Base-by-base conservation (phyloP, 164 flowering plant genomes). In the Vitis labrusca region DNA sequence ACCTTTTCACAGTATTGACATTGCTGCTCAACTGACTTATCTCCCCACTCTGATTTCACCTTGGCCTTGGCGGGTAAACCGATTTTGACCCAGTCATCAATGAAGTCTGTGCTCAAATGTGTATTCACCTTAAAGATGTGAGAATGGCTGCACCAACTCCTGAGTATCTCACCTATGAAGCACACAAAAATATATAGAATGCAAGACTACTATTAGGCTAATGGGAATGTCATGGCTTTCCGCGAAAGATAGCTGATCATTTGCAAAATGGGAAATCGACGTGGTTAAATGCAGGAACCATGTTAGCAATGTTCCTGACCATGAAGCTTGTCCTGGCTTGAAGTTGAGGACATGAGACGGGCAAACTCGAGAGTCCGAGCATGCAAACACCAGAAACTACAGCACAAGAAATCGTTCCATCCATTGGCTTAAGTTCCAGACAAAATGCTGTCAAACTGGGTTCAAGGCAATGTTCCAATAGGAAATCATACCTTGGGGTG, bases 71-170 rank as follows among this genome's bases (percentile, higher is more conserved):
- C 83, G 2, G 71, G 61, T 52, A 66, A 16, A 48, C 79, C 69
- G 5, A 76, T 73, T 9, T 57, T 71, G 3, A 80, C 78, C 83
- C 83, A 77, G 13, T 68, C 75, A 3, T 80, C 78, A 10, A 77
- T 74, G 49, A 80, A 80, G 60, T 77, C 80, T 65, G 80, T 80
- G 62, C 51, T 44, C 27, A 23, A 23, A 23, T 23, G 27, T 23
- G 27, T 23, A 1, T 23, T 23, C 27, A 23, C 97, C 89, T 84
- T 76, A 50, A 91, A 23, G 97, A 71, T 72, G 81, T 53, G 74
- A 61, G 15, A 89, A 91, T 77, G 10, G 85, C 83, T 30, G 97
- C 81, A 12, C 97, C 97, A 68, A 80, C 79, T 50, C 89, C 90
- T 13, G 86, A 12, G 77, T 88, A 77, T 67, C 59, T 86, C 10